Conservation (phyloP, 2,329 filamentous ascomycete genomes). For the Madurella mycetomatis region DNA sequence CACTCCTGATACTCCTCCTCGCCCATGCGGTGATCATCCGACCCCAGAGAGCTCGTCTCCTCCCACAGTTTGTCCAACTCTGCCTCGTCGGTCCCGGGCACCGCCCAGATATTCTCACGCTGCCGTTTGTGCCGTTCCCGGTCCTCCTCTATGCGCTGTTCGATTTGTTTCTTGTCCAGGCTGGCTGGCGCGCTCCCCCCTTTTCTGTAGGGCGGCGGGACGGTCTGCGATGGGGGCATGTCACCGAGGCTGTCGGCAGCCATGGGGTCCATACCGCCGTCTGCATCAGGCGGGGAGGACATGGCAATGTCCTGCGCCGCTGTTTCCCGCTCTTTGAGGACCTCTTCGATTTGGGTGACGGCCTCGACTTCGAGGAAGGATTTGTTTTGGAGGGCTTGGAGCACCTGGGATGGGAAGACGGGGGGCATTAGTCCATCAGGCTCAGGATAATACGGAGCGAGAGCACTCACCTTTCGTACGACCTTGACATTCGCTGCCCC, state of each 20-base stretch:
- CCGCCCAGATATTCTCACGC: constrained; percentile 89
- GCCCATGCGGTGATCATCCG: constrained; percentile 76
- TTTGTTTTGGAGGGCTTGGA: constrained; percentile 66
- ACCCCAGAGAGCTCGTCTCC: constrained; percentile 78
- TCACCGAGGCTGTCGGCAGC: constrained; percentile 35
- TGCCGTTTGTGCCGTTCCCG: constrained; percentile 88
- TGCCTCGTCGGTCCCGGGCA: constrained; percentile 58
- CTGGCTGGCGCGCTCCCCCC: constrained; percentile 29
- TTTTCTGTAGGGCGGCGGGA: constrained; percentile 27
- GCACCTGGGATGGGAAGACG: constrained; percentile 47
- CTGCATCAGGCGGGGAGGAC: constrained; percentile 44
- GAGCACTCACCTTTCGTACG: constrained; percentile 63
- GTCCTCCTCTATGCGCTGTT: constrained; percentile 96
- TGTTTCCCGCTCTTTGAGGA: constrained; percentile 73
- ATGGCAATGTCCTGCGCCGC: constrained; percentile 53
- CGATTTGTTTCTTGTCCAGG: constrained; percentile 82
- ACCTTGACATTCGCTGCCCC: constrained; percentile 94
- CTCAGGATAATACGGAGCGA: background rate
- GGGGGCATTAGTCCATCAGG: background rate
- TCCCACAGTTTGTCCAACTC: constrained; percentile 84
- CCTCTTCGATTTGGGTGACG: constrained; percentile 75
- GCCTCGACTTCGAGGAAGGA: constrained; percentile 69
- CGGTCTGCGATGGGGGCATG: constrained; percentile 39
- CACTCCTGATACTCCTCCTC: constrained; percentile 64
- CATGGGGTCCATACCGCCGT: constrained; percentile 24